A percentile compares a stretch with the other conserved stretches of the same genome.
These are phyloP conservation scores for Odonthalia washingtoniensis DNA, from an alignment of 31 red algal species.

Conservation along the genomic window DNA sequence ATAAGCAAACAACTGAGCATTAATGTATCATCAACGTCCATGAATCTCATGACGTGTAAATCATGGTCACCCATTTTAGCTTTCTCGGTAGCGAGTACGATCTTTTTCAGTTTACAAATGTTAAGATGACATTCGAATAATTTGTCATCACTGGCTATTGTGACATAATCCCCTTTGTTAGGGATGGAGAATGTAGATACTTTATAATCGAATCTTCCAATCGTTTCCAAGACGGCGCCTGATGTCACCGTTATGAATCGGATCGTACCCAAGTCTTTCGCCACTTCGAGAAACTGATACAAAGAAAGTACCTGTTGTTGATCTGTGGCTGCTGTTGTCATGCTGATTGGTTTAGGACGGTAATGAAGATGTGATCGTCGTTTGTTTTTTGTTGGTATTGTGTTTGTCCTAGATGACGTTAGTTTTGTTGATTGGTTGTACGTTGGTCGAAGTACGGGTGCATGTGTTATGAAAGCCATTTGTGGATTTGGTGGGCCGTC, in stretches of 20 bases:
- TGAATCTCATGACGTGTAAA: conserved; percentile 57
- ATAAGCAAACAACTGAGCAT: conserved; percentile 34
- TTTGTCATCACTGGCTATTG: conserved; percentile 26
- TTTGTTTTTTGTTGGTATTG: too few species aligned
- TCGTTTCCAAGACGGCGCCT: conserved; percentile 56
- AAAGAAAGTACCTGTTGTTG: too few species aligned
- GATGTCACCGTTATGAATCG: conserved; percentile 41
- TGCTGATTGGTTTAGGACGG: too few species aligned
- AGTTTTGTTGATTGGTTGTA: too few species aligned
- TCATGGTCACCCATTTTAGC: conserved; percentile 52
- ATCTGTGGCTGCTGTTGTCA: too few species aligned
- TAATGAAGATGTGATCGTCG: too few species aligned
- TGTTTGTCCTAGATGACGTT: too few species aligned
- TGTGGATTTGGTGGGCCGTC: too few species aligned
- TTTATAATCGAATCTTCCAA: conserved; percentile 63
- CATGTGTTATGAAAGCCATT: too few species aligned
- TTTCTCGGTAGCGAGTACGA: conserved; percentile 30
- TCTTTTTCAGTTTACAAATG: neutral
- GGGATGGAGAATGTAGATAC: conserved; percentile 27
- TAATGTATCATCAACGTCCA: neutral
- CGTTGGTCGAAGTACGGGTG: too few species aligned
- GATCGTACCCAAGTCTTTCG: conserved; percentile 47
- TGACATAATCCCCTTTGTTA: conserved; percentile 26
- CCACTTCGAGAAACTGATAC: conserved; percentile 40
- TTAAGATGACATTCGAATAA: conserved; percentile 59